Base-by-base conservation (phyloP, 2,329 filamentous ascomycete species). In the Penicillium sp. region DNA sequence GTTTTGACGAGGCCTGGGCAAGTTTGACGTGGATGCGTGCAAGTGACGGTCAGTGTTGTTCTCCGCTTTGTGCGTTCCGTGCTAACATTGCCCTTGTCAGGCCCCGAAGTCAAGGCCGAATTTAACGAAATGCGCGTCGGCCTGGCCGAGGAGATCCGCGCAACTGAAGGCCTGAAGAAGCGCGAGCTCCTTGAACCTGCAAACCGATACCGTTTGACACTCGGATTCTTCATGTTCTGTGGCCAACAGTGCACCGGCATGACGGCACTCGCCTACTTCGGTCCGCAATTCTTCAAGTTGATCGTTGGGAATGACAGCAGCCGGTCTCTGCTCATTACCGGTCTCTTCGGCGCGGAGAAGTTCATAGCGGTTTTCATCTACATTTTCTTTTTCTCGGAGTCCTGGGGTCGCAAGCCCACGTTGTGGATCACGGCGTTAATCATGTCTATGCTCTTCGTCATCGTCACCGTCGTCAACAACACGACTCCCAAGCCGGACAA, bases 271-370 rank as follows among this genome's bases (percentile, higher is more conserved):
- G 77, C 63, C 1, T 66, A 66, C 53, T 79, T 75, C 57, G 75
- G 75, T 1, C 77, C 77, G 0, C 76, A 80, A 52, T 74, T 79
- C 45, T 80, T 80, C 65, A 68, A 70, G 29, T 67, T 75, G 3
- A 33, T 61, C 3, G 74, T 79, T 20, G 76, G 77, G 3, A 72
- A 74, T 5, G 74, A 75, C 13, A 62, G 71, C 27, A 56, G 62
- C 24, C 58, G 62, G 13, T 70, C 73, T n/a, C 68, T 79, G 15
- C 66, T 79, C 6, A 69, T 80, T 64, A 48, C 63, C 1, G 77
- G 76, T 3, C 75, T 80, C 54, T 80, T 80, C 37, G 77, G 77
- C 3, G 68, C 77, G 1, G 72, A 78, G 48, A 80, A 80, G 55
- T 73, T 79, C 32, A 61, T 77, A 1, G 72, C 75, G 1, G 76